A percentile compares a stretch with the other conserved stretches of the same genome.
phyloP scores from a whole-genome alignment of 768 basidiomycete species.

The Rhodocollybia butyracea region DNA sequence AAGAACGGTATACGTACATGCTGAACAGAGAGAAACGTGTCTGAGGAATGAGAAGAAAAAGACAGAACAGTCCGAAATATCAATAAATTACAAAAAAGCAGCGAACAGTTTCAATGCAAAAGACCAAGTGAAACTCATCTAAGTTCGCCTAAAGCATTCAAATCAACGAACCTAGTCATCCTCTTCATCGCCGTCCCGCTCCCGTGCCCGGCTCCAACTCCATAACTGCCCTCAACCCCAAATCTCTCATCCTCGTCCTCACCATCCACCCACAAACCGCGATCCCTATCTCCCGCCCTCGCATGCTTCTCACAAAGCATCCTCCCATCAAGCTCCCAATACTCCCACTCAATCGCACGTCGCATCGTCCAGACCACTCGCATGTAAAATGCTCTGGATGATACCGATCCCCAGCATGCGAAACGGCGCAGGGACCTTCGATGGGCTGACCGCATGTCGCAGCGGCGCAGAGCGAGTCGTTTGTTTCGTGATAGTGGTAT shows the following conservation, averaged over 20 bases:
- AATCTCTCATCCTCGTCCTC: constrained; percentile 21
- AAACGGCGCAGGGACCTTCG: constrained; percentile 90
- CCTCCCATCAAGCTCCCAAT: constrained; percentile 84
- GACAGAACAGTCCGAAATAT: background rate
- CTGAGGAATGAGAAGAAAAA: background rate
- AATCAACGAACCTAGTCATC: constrained; percentile 11
- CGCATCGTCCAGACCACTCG: constrained; percentile 58
- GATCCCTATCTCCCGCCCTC: background rate
- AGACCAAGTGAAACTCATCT: background rate
- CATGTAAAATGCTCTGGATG: constrained; percentile 89
- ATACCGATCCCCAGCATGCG: constrained; percentile 75
- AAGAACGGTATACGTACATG: too few relatives aligned
- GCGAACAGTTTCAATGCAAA: background rate
- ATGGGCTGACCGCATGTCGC: constrained; percentile 81
- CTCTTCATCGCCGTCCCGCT: constrained; percentile 11
- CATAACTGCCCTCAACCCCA: background rate
- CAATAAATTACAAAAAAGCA: constrained; percentile 8
- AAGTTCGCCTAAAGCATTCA: background rate
- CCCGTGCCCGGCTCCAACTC: background rate
- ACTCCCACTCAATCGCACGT: constrained; percentile 63
- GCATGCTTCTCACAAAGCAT: constrained; percentile 89
- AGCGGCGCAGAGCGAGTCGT: constrained; percentile 84
- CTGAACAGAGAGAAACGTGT: background rate
- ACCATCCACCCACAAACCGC: too few relatives aligned
- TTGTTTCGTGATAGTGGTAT: constrained; percentile 91